These are phyloP conservation scores for Diplodia scrobiculata DNA, from an alignment of 2,329 filamentous ascomycete genomes.

Conservation along the genomic window DNA sequence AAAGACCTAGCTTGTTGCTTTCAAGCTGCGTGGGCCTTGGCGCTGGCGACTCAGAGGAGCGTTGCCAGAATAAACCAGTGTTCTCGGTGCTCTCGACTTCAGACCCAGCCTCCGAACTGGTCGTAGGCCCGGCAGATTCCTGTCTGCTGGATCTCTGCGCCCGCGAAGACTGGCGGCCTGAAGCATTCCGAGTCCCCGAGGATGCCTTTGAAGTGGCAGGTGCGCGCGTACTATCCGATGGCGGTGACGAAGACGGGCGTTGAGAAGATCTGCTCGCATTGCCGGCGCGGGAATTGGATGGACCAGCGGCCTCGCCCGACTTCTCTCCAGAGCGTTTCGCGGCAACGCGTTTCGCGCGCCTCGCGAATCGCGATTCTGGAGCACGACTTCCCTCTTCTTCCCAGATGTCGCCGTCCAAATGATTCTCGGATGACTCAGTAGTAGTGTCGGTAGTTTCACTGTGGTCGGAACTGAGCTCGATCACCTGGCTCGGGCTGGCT, in stretches of 20 bases:
- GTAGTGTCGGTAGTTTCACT: background rate
- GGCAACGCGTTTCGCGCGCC: slow-evolving; percentile 1
- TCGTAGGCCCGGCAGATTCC: slow-evolving; percentile 42
- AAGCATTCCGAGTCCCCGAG: background rate
- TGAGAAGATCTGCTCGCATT: slow-evolving; percentile 46
- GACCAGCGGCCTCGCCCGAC: background rate
- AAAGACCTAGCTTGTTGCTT: slow-evolving; percentile 39
- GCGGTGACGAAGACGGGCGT: slow-evolving; percentile 35
- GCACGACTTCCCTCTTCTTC: slow-evolving; percentile 49
- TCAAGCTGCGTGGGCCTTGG: slow-evolving; percentile 35
- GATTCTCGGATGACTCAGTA: slow-evolving; percentile 22
- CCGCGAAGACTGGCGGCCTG: background rate
- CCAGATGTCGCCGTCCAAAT: slow-evolving; percentile 49
- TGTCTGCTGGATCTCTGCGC: slow-evolving; percentile 1
- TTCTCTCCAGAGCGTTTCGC: slow-evolving; percentile 11
- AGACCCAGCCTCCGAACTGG: background rate
- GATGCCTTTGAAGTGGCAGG: background rate
- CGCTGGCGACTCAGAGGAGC: slow-evolving; percentile 33
- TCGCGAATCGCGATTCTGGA: slow-evolving; percentile 10
- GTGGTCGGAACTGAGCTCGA: slow-evolving; percentile 34
- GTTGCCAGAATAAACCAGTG: slow-evolving; percentile 45
- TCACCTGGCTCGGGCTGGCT: slow-evolving; percentile 31
- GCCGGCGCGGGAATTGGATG: slow-evolving; percentile 40
- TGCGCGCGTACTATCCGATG: slow-evolving; percentile 32
- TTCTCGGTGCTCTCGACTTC: slow-evolving; percentile 33